phyloP scores from a whole-genome alignment of 768 basidiomycete species.

The Trichaptum fuscoviolaceum region DNA sequence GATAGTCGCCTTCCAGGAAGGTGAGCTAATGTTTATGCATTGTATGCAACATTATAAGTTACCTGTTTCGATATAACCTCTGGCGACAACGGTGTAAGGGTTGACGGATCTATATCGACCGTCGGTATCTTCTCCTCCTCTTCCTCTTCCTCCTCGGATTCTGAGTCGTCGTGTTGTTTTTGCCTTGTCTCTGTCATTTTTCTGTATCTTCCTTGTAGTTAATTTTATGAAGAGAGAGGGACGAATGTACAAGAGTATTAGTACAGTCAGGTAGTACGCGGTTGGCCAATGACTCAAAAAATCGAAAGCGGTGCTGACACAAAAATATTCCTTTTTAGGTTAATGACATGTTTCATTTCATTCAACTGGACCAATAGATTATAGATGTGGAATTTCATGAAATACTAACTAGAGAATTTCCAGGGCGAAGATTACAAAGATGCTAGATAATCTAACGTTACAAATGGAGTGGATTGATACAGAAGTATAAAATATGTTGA shows the following conservation, averaged over 20 bases:
- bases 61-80: conserved; percentile 92
- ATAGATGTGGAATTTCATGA: no score
- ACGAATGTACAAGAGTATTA: neutral
- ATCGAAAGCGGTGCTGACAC: conserved; percentile 3
- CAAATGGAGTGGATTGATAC: no score
- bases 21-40: conserved; percentile 2
- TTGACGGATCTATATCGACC: conserved; percentile 75
- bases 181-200: conserved; percentile 48
- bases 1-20: conserved; percentile 74
- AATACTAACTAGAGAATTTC: no score
- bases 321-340: neutral
- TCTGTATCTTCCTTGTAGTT: neutral
- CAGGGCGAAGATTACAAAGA: no score
- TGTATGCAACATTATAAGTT: conserved; percentile 21
- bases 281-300: neutral
- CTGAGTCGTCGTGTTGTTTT: conserved; percentile 62
- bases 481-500: no score
- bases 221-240: conserved; percentile 2
- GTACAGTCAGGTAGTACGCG: neutral
- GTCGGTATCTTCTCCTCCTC: conserved; percentile 51
- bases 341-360: neutral
- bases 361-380: neutral
- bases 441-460: no score
- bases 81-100: conserved; percentile 82
- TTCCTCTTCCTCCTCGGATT: conserved; percentile 63